phyloP scores from a whole-genome alignment of 2,329 filamentous ascomycete species.

The Proliferodiscus dingleyae region DNA sequence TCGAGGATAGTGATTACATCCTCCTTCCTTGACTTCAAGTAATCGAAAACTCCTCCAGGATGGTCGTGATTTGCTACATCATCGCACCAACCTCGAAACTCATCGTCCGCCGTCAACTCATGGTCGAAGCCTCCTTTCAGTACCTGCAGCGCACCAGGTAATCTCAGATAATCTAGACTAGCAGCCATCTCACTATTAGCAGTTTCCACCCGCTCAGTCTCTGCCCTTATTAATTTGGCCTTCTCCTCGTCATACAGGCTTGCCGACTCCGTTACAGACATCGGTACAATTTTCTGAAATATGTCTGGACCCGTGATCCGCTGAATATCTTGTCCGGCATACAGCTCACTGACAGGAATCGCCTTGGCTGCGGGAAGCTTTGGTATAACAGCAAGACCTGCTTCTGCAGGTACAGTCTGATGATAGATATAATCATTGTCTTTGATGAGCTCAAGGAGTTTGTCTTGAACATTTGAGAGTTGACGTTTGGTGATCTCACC shows the following conservation, averaged over 20 bases:
- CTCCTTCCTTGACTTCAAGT: conserved; percentile 71
- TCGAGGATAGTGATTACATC: conserved; percentile 70
- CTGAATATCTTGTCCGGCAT: conserved; percentile 95
- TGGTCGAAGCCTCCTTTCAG: conserved; percentile 91
- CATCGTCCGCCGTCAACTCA: conserved; percentile 80
- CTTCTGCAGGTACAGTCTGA: conserved; percentile 81
- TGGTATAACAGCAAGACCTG: conserved; percentile 72
- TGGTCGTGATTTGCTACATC: conserved; percentile 83
- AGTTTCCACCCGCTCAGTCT: conserved; percentile 87
- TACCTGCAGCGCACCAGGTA: conserved; percentile 84
- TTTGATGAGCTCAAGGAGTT: conserved; percentile 69
- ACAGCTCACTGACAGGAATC: conserved; percentile 93
- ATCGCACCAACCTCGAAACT: conserved; percentile 90
- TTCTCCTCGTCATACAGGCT: conserved; percentile 99
- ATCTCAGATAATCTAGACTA: conserved; percentile 85
- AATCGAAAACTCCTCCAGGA: conserved; percentile 74
- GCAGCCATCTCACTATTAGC: conserved; percentile 96
- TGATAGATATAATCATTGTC: conserved; percentile 99
- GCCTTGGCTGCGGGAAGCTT: conserved; percentile 95
- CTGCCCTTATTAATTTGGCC: conserved; percentile 87
- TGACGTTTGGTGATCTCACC: conserved; percentile 83
- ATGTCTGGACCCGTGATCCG: conserved; percentile 95
- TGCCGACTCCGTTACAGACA: conserved; percentile 92
- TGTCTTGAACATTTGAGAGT: conserved; percentile 73
- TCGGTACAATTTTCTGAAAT: conserved; percentile 92